Evolutionary conservation across 176 grass and related monocot genomes (phyloP).

Genomic region (Triticum timopheevii): DNA sequence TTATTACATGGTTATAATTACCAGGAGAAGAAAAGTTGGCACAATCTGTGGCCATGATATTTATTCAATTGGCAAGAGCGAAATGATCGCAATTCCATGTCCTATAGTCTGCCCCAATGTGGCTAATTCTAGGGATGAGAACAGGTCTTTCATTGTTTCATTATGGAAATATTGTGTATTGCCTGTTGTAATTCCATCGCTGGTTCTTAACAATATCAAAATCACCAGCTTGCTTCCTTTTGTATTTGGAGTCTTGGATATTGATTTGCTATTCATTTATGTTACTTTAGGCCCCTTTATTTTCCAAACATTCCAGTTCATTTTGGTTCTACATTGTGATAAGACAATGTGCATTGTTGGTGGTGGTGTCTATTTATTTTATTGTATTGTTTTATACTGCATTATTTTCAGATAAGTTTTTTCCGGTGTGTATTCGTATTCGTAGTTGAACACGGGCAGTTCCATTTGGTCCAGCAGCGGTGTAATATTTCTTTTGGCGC

Average conservation of each 20-base stretch:
- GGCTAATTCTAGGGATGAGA: slow-evolving; percentile 99
- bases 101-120: slow-evolving; percentile 71
- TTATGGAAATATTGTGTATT: slow-evolving; percentile 66
- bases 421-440: slow-evolving; percentile 22
- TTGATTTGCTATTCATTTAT: slow-evolving; percentile 28
- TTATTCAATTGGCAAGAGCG: slow-evolving; percentile 77
- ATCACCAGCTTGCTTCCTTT: slow-evolving; percentile 23
- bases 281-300: background rate
- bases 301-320: slow-evolving; percentile 9
- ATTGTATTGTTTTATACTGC: slow-evolving; percentile 7
- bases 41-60: slow-evolving; percentile 81
- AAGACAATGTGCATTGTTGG: background rate
- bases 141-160: slow-evolving; percentile 95
- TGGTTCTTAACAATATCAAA: slow-evolving; percentile 42
- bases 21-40: slow-evolving; percentile 88
- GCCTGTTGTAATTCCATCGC: slow-evolving; percentile 57
- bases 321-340: slow-evolving; percentile 35
- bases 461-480: background rate
- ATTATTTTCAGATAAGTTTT: slow-evolving; percentile 10
- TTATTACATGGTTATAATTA: slow-evolving; percentile 97
- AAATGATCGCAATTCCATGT: slow-evolving; percentile 83
- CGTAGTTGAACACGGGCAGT: background rate
- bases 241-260: slow-evolving; percentile 18
- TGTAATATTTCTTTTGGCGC: slow-evolving; percentile 17
- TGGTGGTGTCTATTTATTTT: background rate